Evolutionary conservation across 441 rosid genomes (phyloP), one percentile per base, ranked within the genome.

Genomic region (Adansonia grandidieri): DNA sequence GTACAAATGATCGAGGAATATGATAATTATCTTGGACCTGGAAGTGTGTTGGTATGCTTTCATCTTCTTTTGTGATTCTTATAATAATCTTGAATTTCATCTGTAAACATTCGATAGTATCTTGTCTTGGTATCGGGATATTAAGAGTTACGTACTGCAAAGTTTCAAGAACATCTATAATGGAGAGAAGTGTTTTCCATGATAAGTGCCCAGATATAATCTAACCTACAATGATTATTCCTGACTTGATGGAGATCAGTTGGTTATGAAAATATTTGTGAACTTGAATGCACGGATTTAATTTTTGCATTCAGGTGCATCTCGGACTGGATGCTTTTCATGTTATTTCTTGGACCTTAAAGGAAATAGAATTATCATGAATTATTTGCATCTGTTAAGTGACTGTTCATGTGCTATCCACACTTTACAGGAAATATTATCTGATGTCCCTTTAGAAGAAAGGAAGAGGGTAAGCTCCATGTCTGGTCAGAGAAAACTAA

Each of bases 1-100:
- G 87, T 85, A 57, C 96, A 90, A 79, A 96, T 96, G 98, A 86
- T 91, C 60, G 87, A 92, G 78, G 98, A 96, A 87, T 94, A 91
- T 82, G 96, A 92, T 84, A 94, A 91, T 78, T 96, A 94, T 89
- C 97, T 96, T 72, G 97, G 99, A 77, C 97, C 98, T 68, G 97
- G 99, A 78, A 94, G 99, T 73, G 80, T 85, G 77, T 77, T 94
- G 97, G 99, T 96, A 91, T 74, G 78, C 64, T 80, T 50, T 76
- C 71, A 65, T 74, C 4, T 28, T 19, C 22, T 78, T 78, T 19
- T 65, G 32, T 22, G 48, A 73, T 64, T 37, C 68, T 79, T 72
- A 17, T 5, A 17, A 11, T 8, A 32, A 2, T 37, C 42, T 42
- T 44, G 47, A 1, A 11, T 14, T 63, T 63, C 44, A 56, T 48